Conservation (phyloP, 176 grass and related monocot species). For the Triticum aestivum region DNA sequence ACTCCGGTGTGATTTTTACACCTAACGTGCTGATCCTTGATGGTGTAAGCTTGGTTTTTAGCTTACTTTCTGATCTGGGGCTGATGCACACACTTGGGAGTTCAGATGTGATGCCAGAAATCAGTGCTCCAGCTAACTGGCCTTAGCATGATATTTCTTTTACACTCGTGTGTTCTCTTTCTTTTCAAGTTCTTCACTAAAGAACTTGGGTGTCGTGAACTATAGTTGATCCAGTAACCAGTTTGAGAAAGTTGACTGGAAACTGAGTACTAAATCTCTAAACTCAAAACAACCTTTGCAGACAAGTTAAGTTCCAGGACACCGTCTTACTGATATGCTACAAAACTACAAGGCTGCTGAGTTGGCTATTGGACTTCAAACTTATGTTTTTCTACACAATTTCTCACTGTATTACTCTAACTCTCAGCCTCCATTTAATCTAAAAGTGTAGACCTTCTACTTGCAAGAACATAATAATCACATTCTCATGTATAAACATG, state of each 20-base stretch:
- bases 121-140: not conserved
- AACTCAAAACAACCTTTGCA: not conserved
- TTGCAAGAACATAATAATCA: not conserved
- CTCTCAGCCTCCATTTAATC: not conserved
- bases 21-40: not conserved
- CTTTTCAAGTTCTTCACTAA: not conserved
- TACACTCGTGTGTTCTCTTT: not conserved
- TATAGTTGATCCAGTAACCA: not conserved
- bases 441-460: not conserved
- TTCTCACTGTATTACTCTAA: not conserved
- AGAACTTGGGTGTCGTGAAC: not conserved
- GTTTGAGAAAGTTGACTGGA: not conserved
- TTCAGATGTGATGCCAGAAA: not conserved
- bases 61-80: not conserved
- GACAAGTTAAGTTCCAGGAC: conserved; percentile 17
- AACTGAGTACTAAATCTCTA: not conserved
- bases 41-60: not conserved
- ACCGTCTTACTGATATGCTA: not conserved
- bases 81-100: conserved; percentile 6
- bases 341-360: conserved; percentile 13
- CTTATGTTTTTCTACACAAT: not conserved
- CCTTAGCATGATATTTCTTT: conserved; percentile 14
- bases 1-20: not conserved
- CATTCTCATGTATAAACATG: conserved; percentile 17
- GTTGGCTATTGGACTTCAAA: not conserved